Evolutionary conservation across 73 alveolate species (phyloP), one percentile per base, ranked within the genome.

Genomic region (Urostyla sp.): DNA sequence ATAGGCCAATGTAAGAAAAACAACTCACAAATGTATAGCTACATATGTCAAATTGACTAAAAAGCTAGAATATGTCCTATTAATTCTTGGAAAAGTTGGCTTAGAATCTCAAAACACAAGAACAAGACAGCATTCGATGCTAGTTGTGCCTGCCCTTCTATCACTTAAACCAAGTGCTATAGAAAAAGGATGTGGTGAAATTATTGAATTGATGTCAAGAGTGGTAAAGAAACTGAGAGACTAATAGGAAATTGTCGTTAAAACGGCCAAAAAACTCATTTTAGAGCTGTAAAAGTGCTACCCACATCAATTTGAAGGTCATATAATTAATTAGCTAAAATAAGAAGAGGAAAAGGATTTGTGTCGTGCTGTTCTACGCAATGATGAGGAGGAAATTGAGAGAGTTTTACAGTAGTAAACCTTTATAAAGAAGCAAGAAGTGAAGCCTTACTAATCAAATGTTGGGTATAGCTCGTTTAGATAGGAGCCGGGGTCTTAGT

Each of bases 91-190:
- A 11, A 56, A 67, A 37, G 32, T 50, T 16, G 93, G 87, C 0
- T 50, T 85, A 23, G 75, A 58, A 0, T 49, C 49, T 59, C 20
- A 37, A 11, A 48, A 85, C 55, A 34, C 86, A 4, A 43, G 93
- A 31, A 85, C 93, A 44, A 58, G 93, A 38, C 63, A 85, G 59
- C 93, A 85, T 49, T 85, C 93, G 20, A 85, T 85, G 93, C 81
- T 85, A 16, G 93, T 85, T 40, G 51, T 85, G 1, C 93, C 93
- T 20, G 93, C 93, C 16, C 67, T 85, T 27, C 37, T 85, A 32
- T 85, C 93, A 10, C 54, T 85, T 30, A 85, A 75, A 37, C 74
- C 80, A 24, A 21, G 38, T 16, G 69, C 72, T 21, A 10, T 85
- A 34, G 79, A 57, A 4, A 60, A 44, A n/a, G 53, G 51, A 15